These are phyloP conservation scores for Xylaria sp. DNA, from an alignment of 2,329 filamentous ascomycete species.

Conservation along the genomic window DNA sequence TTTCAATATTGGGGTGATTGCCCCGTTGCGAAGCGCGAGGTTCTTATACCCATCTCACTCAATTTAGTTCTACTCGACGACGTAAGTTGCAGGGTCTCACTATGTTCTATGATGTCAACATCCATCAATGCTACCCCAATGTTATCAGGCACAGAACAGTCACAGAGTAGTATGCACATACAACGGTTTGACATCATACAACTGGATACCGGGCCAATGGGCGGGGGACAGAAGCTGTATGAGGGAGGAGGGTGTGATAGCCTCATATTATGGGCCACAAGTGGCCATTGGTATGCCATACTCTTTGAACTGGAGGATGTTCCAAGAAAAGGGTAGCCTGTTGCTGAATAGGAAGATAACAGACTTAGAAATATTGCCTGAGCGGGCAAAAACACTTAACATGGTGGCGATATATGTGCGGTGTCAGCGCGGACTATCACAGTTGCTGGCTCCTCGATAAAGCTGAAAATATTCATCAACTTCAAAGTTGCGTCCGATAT, in stretches of 20 bases:
- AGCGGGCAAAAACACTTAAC: no score
- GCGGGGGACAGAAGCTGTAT: neutral
- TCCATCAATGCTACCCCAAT: neutral
- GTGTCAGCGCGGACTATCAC: no score
- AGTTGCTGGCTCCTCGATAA: no score
- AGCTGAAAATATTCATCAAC: no score
- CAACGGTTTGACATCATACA: slow-evolving; percentile 20
- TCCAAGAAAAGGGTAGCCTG: no score
- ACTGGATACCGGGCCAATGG: neutral
- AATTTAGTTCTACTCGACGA: neutral
- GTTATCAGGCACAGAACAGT: neutral
- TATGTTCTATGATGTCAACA: slow-evolving; percentile 27
- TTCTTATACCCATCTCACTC: slow-evolving; percentile 3
- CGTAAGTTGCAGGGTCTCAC: neutral
- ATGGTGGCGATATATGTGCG: no score
- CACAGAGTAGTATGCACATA: neutral
- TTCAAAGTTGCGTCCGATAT: no score
- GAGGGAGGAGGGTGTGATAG: neutral
- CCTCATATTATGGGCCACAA: neutral
- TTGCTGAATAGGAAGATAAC: no score
- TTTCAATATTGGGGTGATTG: no score
- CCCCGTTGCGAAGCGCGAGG: neutral
- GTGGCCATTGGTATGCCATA: neutral
- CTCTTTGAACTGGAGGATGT: no score
- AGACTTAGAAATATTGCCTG: no score